A percentile compares a stretch with the other conserved stretches of the same genome.
phyloP scores from a whole-genome alignment of 371 early-diverging fungal genomes.

The Rhizopus stolonifer region DNA sequence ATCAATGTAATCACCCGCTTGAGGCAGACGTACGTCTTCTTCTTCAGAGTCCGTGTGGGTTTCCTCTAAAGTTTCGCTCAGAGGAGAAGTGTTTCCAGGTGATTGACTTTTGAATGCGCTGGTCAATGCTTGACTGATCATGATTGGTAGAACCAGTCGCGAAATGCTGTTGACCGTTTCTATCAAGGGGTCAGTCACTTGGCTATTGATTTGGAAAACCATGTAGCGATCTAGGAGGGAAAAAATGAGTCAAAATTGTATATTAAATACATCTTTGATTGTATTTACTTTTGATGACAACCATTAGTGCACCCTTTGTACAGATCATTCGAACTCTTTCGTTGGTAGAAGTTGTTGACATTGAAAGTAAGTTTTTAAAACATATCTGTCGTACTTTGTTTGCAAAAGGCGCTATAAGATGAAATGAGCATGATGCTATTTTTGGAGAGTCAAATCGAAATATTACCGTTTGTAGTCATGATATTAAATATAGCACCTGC shows the following conservation, averaged over 20 bases:
- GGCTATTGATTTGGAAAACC: slow-evolving; percentile 27
- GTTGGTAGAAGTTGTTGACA: slow-evolving; percentile 27
- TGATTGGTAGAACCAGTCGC: slow-evolving; percentile 22
- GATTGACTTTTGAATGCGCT: slow-evolving; percentile 1
- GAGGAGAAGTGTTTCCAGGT: neutral
- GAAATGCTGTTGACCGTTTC: slow-evolving; percentile 28
- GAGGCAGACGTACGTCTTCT: slow-evolving; percentile 9
- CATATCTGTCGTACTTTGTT: slow-evolving; percentile 33
- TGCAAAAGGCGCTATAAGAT: slow-evolving; percentile 34
- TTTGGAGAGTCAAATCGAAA: neutral
- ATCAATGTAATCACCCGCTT: slow-evolving; percentile 25
- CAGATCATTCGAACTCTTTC: slow-evolving; percentile 45
- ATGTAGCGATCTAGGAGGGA: slow-evolving; percentile 24
- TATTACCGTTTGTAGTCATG: slow-evolving; percentile 43
- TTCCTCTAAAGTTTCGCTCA: too few relatives aligned
- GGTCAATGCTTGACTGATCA: slow-evolving; percentile 35
- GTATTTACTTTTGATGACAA: slow-evolving; percentile 39
- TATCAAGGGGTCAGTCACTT: slow-evolving; percentile 43
- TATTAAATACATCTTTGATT: neutral
- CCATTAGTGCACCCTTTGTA: slow-evolving; percentile 36
- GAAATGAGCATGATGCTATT: neutral
- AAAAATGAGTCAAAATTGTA: neutral
- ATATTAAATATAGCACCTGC: slow-evolving; percentile 48
- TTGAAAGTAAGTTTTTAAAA: slow-evolving; percentile 29
- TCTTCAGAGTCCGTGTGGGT: neutral